Evolutionary conservation across 257 asterid species (phyloP).

Genomic region (Nicotiana paniculata): DNA sequence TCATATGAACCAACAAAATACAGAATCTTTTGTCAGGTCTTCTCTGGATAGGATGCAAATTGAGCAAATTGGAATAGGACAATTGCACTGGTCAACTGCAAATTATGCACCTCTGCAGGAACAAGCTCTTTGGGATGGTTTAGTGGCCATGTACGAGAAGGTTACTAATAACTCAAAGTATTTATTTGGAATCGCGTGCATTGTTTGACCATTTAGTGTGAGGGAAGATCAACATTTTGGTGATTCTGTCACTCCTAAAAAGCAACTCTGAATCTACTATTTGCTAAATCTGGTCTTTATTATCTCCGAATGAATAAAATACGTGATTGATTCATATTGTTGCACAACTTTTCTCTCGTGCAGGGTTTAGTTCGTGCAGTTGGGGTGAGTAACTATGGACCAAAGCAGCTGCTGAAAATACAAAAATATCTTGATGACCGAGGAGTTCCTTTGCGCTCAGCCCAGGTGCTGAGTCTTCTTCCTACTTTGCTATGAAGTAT

Average conservation of each 20-base stretch:
- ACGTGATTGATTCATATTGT: neutral
- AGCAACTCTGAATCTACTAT: neutral
- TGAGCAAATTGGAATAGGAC: conserved; percentile 86
- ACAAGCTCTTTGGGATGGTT: conserved; percentile 96
- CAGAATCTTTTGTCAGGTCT: conserved; percentile 40
- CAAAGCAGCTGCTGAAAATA: conserved; percentile 79
- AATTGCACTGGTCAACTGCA: conserved; percentile 97
- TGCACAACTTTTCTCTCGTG: neutral
- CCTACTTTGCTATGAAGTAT: neutral
- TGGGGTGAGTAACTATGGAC: conserved; percentile 97
- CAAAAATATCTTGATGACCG: conserved; percentile 68
- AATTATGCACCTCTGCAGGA: conserved; percentile 94
- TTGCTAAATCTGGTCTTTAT: neutral
- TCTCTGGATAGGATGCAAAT: conserved; percentile 72
- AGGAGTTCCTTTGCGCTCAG: conserved; percentile 85
- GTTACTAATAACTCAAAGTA: conserved; percentile 26
- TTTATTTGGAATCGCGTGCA: neutral
- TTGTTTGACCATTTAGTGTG: neutral
- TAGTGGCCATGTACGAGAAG: conserved; percentile 99
- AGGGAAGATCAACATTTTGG: neutral
- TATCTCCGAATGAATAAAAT: neutral
- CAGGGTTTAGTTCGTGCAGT: conserved; percentile 93
- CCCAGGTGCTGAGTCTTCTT: conserved; percentile 46
- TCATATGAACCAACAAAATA: neutral
- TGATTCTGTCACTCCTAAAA: neutral